Conservation (phyloP, 2,329 filamentous ascomycete species). For the Aspergillus pseudoviridinutans region DNA sequence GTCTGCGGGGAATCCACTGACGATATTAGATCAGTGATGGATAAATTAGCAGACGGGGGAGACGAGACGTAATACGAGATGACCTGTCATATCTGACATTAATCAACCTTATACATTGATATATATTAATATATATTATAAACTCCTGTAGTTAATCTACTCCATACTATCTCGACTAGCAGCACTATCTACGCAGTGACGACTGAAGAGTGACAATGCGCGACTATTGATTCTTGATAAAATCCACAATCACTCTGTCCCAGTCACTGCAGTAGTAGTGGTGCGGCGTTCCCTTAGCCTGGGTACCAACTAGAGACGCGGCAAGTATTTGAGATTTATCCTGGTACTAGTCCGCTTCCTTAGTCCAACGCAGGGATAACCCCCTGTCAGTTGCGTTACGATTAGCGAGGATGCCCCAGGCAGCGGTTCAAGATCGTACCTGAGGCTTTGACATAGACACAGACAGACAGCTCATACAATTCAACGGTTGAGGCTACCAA, state of each 20-base stretch:
- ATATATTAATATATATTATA: background rate
- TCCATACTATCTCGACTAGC: no score
- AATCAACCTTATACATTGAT: background rate
- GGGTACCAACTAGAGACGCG: constrained; percentile 24
- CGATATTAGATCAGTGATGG: background rate
- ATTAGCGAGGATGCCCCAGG: background rate
- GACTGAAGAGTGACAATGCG: constrained; percentile 8
- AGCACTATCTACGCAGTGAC: background rate
- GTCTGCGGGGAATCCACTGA: background rate
- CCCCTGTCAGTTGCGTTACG: constrained; percentile 20
- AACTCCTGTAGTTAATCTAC: no score
- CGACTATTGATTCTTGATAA: constrained; percentile 19
- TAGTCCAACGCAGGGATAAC: constrained; percentile 21
- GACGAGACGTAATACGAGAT: background rate
- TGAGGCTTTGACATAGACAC: background rate
- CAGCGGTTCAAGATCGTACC: background rate
- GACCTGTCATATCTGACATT: background rate
- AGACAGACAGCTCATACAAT: background rate
- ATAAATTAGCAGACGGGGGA: background rate
- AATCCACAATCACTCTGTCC: constrained; percentile 16
- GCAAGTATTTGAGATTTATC: constrained; percentile 35
- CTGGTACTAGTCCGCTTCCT: constrained; percentile 16
- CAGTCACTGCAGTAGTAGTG: constrained; percentile 9
- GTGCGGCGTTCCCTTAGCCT: constrained; percentile 9
- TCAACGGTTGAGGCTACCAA: background rate